Base-by-base conservation (phyloP, 2,329 filamentous ascomycete genomes). In the Rhynchosporium agropyri region DNA sequence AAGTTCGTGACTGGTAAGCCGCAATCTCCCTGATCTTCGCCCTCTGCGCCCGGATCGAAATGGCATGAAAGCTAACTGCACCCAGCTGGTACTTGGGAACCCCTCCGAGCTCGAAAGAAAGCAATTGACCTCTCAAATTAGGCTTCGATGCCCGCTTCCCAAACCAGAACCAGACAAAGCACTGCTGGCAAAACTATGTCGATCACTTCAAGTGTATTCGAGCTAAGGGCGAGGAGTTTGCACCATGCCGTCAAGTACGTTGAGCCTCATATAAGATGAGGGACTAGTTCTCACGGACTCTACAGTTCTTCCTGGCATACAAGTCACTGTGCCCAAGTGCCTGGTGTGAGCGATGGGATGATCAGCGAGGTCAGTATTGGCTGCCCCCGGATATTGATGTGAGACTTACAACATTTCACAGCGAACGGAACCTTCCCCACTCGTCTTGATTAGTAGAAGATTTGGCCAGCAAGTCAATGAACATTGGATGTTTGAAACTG, bases 121-220 rank as follows among this genome's bases (percentile, higher is more conserved):
- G 26, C 45, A 42, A 69, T 68, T 72, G 66, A 70, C 64, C 56
- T 54, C 62, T 43, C 12, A 48, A 63, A 33, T 55, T 74, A 97
- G 95, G 95, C 84, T 96, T 96, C 84, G 95, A 99, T 79, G 95
- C 95, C 80, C 94, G 95, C 79, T 99, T 98, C 84, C 95, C 95
- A 77, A 97, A 99, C 85, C 83, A 88, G 84, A 99, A 99, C 84
- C 91, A 95, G 84, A 90, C 93, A 82, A 97, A 97, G 90, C 93
- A 99, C 88, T 99, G 95, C 91, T 99, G 95, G 95, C 96, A 99
- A 81, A 99, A 99, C 87, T 99, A 99, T 83, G 95, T 99, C 83
- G 95, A 99, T 81, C 98, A 99, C 86, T 91, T 99, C 89, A 99
- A 99, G 87, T 99, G 95, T 85, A 92, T 97, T 80, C 84, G 89